phyloP scores from a whole-genome alignment of 2,329 filamentous ascomycete genomes.

The Setomelanomma holmii region DNA sequence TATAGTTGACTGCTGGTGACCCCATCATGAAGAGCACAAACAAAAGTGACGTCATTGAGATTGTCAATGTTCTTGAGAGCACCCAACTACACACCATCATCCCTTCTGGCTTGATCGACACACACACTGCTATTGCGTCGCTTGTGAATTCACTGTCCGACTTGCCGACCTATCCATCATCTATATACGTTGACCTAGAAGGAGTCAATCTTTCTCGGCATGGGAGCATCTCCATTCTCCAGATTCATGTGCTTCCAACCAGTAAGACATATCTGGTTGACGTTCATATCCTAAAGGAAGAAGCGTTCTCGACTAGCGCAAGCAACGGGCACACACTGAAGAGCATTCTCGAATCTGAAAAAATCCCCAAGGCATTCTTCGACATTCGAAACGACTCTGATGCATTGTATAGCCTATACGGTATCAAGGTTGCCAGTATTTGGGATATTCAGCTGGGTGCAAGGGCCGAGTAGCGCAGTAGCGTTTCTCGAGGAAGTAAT shows the following conservation, averaged over 20 bases:
- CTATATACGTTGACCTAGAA: conserved; percentile 32
- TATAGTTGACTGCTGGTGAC: too few species aligned
- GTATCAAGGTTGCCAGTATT: too few species aligned
- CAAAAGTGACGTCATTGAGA: too few species aligned
- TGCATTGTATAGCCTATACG: conserved; percentile 25
- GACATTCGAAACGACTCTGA: conserved; percentile 40
- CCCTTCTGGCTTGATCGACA: background rate
- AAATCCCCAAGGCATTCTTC: conserved; percentile 38
- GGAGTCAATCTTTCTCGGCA: conserved; percentile 31
- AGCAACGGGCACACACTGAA: conserved; percentile 35
- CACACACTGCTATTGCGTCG: background rate
- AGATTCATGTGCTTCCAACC: conserved; percentile 17
- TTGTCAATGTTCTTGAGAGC: too few species aligned
- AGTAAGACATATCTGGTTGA: conserved; percentile 37
- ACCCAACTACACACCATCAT: background rate
- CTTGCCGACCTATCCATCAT: conserved; percentile 3
- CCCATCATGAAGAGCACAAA: too few species aligned
- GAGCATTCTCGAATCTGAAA: conserved; percentile 34
- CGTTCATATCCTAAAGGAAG: conserved; percentile 29
- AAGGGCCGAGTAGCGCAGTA: too few species aligned
- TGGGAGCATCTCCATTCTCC: conserved; percentile 33
- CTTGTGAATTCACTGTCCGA: background rate
- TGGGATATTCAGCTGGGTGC: too few species aligned
- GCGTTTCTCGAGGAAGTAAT: too few species aligned
- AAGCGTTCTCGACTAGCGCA: conserved; percentile 40